Percentiles rank a stretch among this genome's conserved stretches.
phyloP scores from a whole-genome alignment of 2,329 filamentous ascomycete genomes.

The Rosellinia necatrix region DNA sequence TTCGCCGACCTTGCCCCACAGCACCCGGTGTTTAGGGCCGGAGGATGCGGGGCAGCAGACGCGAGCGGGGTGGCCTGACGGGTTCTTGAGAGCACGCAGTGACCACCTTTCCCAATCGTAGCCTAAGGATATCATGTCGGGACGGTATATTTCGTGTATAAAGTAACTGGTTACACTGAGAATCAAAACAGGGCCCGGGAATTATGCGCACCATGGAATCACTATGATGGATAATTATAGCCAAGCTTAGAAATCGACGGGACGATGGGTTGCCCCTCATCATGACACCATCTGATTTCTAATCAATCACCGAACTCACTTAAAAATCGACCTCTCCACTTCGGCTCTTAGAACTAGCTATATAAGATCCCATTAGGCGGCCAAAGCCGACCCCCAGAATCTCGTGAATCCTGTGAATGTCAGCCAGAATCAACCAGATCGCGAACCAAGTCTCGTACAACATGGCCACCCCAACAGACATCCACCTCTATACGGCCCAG shows the following conservation, averaged over 20 bases:
- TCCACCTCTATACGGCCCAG: conserved; percentile 79
- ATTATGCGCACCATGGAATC: too few relatives aligned
- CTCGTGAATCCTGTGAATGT: conserved; percentile 6
- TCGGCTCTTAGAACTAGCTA: not conserved
- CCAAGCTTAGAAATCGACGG: conserved; percentile 5
- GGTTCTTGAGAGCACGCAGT: too few relatives aligned
- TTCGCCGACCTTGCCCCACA: too few relatives aligned
- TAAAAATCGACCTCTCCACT: conserved; percentile 2
- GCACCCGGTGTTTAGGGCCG: too few relatives aligned
- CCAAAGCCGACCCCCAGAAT: not conserved
- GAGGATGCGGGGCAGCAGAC: too few relatives aligned
- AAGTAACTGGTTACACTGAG: not conserved
- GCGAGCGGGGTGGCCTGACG: too few relatives aligned
- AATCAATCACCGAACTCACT: conserved; percentile 23
- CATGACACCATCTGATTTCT: conserved; percentile 26
- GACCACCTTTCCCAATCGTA: too few relatives aligned
- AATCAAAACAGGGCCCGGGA: not conserved
- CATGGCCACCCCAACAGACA: conserved; percentile 61
- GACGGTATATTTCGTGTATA: too few relatives aligned
- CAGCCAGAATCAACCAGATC: conserved; percentile 28
- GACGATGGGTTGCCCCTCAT: conserved; percentile 5
- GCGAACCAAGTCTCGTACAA: conserved; percentile 36
- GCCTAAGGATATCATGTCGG: too few relatives aligned
- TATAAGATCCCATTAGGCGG: not conserved
- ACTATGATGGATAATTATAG: conserved; percentile 5